Evolutionary conservation across 495 filamentous ascomycete species (phyloP).

Genomic region (Penicillium bialowiezense): DNA sequence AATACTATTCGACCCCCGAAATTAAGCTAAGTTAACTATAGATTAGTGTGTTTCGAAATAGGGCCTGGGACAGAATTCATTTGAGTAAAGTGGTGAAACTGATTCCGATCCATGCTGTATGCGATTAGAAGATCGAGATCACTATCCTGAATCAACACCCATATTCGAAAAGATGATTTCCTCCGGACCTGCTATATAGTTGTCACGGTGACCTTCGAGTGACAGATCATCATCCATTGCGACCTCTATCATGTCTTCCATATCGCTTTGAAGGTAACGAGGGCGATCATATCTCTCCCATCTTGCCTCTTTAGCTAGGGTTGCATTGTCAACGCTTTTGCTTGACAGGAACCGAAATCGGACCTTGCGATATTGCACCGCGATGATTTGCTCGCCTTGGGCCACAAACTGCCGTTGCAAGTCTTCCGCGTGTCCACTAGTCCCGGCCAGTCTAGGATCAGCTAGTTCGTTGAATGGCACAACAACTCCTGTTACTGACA

Average conservation of each 20-base stretch:
- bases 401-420: constrained; percentile 10
- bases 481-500: constrained; percentile 9
- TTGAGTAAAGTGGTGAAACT: background rate
- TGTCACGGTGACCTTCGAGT: background rate
- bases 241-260: background rate
- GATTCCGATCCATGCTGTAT: constrained; percentile 1
- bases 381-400: constrained; percentile 8
- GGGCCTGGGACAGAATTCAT: background rate
- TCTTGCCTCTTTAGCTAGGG: background rate
- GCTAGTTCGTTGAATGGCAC: constrained; percentile 8
- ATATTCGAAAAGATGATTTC: background rate
- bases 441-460: background rate
- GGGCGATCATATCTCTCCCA: background rate
- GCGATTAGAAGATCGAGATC: background rate
- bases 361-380: constrained; percentile 14
- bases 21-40: background rate
- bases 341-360: constrained; percentile 2
- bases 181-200: background rate
- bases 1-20: background rate
- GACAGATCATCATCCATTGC: background rate
- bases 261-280: background rate
- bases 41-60: too few relatives aligned
- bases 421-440: constrained; percentile 7
- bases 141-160: background rate
- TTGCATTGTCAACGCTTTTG: constrained; percentile 7